Evolutionary conservation across 306 rosid genomes (phyloP), one percentile per base, ranked within the genome.

Genomic region (Fagus sylvatica): DNA sequence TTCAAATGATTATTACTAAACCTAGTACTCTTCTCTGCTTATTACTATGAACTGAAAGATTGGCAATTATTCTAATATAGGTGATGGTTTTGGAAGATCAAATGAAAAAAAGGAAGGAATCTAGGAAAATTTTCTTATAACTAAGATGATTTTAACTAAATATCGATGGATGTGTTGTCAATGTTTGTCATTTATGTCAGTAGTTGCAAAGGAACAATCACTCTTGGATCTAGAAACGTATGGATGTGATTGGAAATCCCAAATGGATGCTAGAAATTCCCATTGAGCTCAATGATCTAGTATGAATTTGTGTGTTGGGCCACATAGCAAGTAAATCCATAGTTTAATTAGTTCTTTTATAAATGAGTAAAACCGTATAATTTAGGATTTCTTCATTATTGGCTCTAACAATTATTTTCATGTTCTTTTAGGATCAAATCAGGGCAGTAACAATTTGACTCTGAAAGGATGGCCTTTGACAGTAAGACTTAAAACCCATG

Each of bases 401-500:
- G 43, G 69, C 22, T 49, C 49, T 81, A 85, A 42, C 64, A 69
- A 73, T 57, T 78, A 64, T 69, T 81, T 53, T 66, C 73, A 65
- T 77, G 66, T 75, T 77, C 70, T 78, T 41, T 83, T 75, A 90
- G 97, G 90, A 64, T 74, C 81, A 64, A 92, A 81, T 86, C 91
- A 84, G 82, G 89, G 87, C 65, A 51, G 86, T 81, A 74, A 76
- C 85, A 87, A 74, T 84, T 79, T 88, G 88, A 84, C 90, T 76
- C 78, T 88, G 81, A 92, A 87, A 59, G 97, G 96, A 65, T 87
- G 91, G 88, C 93, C 97, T 81, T 78, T 89, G 71, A 81, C 84
- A 30, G 97, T 92, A 88, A 65, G 91, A 74, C 66, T 62, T 73
- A 55, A 48, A 71, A 65, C 77, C 16, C 71, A 8, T 74, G 46